Evolutionary conservation across 768 basidiomycete species (phyloP), one percentile per base, ranked within the genome.

Genomic region (Leucocoprinus sp.): DNA sequence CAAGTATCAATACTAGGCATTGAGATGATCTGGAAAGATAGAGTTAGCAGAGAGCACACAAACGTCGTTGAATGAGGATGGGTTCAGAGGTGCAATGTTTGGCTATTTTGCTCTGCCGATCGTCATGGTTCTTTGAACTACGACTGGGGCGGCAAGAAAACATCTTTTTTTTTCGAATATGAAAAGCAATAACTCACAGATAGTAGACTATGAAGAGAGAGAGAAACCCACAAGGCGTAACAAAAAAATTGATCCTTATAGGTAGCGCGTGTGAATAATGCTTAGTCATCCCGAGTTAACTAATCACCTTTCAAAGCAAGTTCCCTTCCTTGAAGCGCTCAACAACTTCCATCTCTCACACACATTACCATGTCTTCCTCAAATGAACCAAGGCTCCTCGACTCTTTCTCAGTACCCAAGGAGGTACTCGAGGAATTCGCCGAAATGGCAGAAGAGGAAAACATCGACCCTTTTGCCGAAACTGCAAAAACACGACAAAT

Each of bases 391-490:
- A 78, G 87, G 62, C 76, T 91, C 48, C 75, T 93, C 51, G 89
- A 93, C 74, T 89, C 88, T 42, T 95, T 82, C 64, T 92, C 93
- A 50, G 95, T 76, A 35, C 91, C 93, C 9, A 93, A 89, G 68
- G 93, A 98, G 49, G 72, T 98, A 42, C 75, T 98, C 31, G 78
- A 91, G 62, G 96, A 98, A 66, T 96, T 98, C 53, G 85, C 84
- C 22, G 83, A 92, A 46, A 77, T 93, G 60, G 92, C 90, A 12
- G 93, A 97, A 56, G 91, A 93, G 59, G 95, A 97, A 58, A 76
- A 93, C 64, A 64, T 87, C 58, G 89, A 93, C 61, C 89, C 88
- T 17, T 91, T 91, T 57, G 89, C 88, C 41, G 92, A 93, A 67
- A 93, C 91, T 9, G 88, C 93, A 40, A 85, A 83, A 45, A 83